Base-by-base conservation (phyloP, 73 alveolate species). In the Paramecium caudatum region DNA sequence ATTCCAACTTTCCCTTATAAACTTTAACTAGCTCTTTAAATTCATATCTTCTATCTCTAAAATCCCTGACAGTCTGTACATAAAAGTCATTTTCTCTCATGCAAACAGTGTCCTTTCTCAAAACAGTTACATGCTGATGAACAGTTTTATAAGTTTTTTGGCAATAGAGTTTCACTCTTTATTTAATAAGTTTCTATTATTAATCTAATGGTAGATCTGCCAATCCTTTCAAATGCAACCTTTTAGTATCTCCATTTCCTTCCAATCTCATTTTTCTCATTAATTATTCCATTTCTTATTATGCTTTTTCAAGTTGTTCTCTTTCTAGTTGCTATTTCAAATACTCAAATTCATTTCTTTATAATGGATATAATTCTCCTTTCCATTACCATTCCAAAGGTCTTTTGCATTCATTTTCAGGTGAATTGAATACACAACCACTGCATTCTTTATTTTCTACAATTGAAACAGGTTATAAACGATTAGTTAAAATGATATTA, bases 61-160 rank as follows among this genome's bases (percentile, higher is more conserved):
- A 91, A 91, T 63, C 99, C 68, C 99, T 87, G 12, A 98, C 99
- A 1, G 99, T 96, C 92, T 97, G 98, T 43, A 99, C 99, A 94
- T 99, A 99, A 96, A 99, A 99, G 1, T 98, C 95, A 87, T 99
- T 99, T 94, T 99, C 99, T 69, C 99, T 96, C 99, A 97, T 98
- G 93, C 99, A 99, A 19, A 99, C 99, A 15, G 98, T 97, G 68
- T 98, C 99, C 13, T 91, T 93, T 91, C 95, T 94, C 33, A 95
- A 93, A 46, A 93, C 96, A 43, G 91, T 95, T 50, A 95, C 91
- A 70, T 97, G 94, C 47, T 78, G 61, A 90, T 97, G 99, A 21
- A 93, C 78, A 41, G 94, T 82, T 90, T 96, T 97, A 86, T 98
- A 98, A 50, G 94, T 96, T 47, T 90, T 94, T 84, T 95, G 65